Conservation (phyloP, 1,284 basidiomycete genomes). For the Athelia sp. region DNA sequence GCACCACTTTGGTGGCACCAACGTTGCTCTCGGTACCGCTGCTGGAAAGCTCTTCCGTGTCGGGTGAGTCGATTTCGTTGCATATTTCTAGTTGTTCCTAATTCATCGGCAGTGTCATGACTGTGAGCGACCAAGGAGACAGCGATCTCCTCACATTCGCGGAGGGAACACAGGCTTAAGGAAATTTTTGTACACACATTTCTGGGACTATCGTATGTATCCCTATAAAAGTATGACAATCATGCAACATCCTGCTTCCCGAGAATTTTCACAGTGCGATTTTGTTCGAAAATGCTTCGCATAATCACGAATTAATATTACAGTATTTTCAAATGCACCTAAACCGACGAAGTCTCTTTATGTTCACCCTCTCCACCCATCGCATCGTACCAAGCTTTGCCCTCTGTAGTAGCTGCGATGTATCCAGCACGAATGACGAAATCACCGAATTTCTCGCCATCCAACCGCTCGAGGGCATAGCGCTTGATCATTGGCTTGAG, state of each 20-base stretch:
- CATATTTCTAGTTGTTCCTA: not conserved
- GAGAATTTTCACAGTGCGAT: not conserved
- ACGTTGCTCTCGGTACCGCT: conserved; percentile 97
- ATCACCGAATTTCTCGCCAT: conserved; percentile 95
- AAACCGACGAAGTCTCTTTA: conserved; percentile 17
- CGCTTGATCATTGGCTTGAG: conserved; percentile 89
- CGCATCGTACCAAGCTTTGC: conserved; percentile 79
- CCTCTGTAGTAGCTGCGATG: conserved; percentile 74
- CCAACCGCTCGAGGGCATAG: conserved; percentile 83
- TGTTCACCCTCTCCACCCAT: conserved; percentile 68
- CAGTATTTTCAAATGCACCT: not conserved
- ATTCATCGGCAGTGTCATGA: conserved; percentile 75
- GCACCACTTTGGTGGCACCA: conserved; percentile 96
- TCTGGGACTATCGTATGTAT: not conserved
- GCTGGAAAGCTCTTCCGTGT: conserved; percentile 99
- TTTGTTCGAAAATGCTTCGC: not conserved
- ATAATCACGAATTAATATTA: not conserved
- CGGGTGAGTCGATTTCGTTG: conserved; percentile 54
- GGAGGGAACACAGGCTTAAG: conserved; percentile 41
- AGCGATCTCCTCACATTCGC: conserved; percentile 86
- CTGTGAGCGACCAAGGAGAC: conserved; percentile 95
- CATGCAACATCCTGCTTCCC: not conserved
- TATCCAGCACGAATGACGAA: conserved; percentile 89
- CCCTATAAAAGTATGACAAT: not conserved
- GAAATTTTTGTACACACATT: not conserved